Percentiles rank a stretch among this genome's conserved stretches.
These are phyloP conservation scores for Saprolegnia diclina DNA, from an alignment of 352 stramenopile genomes.

Conservation along the genomic window DNA sequence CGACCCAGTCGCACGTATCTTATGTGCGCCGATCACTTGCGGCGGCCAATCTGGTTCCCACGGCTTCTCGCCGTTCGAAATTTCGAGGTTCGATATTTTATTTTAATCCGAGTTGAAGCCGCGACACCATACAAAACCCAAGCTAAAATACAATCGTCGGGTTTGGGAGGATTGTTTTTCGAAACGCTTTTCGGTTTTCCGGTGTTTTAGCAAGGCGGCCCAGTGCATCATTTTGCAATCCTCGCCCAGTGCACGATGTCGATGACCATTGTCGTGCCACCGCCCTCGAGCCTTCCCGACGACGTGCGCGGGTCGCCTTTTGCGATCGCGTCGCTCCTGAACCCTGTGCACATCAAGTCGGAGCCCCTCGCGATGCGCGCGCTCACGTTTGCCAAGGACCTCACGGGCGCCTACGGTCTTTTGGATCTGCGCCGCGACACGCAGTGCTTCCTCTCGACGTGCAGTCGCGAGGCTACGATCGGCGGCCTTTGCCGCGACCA, in stretches of 20 bases:
- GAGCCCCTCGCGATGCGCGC: background rate
- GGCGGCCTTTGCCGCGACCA: slow-evolving; percentile 21
- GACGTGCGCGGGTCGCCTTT: background rate
- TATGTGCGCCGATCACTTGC: background rate
- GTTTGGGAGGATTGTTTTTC: slow-evolving; percentile 18
- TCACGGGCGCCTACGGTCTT: slow-evolving; percentile 21
- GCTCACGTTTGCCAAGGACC: slow-evolving; percentile 18
- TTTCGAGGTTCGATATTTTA: slow-evolving; percentile 18
- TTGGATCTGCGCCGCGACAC: slow-evolving; percentile 23
- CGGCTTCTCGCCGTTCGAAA: slow-evolving; percentile 12
- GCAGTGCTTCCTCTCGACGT: slow-evolving; percentile 25
- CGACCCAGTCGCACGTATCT: no score
- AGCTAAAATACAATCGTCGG: background rate
- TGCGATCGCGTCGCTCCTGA: slow-evolving; percentile 18
- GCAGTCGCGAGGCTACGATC: slow-evolving; percentile 15
- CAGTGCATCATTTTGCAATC: background rate
- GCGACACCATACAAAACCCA: background rate
- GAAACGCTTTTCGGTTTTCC: slow-evolving; percentile 16
- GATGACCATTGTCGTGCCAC: slow-evolving; percentile 13
- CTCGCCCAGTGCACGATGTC: background rate
- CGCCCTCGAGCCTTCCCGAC: background rate
- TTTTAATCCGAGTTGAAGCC: background rate
- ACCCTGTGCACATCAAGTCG: background rate
- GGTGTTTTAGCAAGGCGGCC: background rate
- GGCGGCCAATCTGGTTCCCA: slow-evolving; percentile 10